These are phyloP conservation scores for Acidomyces sp. DNA, from an alignment of 495 filamentous ascomycete genomes.

Conservation along the genomic window DNA sequence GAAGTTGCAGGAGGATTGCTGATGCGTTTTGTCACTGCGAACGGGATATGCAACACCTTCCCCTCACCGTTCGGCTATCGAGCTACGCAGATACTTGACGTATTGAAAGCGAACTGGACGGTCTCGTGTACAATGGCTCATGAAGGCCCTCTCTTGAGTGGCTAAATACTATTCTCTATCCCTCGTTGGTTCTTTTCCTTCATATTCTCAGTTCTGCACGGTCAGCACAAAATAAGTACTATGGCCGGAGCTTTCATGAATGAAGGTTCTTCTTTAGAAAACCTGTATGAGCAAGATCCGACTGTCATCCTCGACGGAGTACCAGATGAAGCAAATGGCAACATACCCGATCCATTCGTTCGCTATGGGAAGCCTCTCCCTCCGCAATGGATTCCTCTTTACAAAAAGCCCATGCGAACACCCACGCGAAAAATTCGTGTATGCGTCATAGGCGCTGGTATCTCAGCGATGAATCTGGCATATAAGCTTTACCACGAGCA, in stretches of 20 bases:
- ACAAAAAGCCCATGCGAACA: constrained; percentile 20
- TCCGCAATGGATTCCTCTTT: constrained; percentile 15
- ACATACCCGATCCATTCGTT: constrained; percentile 5
- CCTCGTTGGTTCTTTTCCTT: neutral
- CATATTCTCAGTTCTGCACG: neutral
- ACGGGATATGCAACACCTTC: neutral
- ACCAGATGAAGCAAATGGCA: constrained; percentile 12
- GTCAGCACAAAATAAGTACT: no score
- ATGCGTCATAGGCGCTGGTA: constrained; percentile 24
- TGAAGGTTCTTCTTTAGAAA: constrained; percentile 6
- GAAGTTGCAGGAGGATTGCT: constrained; percentile 64
- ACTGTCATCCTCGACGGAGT: constrained; percentile 10
- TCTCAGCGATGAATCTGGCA: constrained; percentile 25
- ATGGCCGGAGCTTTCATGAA: constrained; percentile 14
- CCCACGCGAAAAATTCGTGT: constrained; percentile 23
- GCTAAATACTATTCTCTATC: neutral
- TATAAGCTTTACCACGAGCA: constrained; percentile 27
- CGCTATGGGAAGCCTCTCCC: constrained; percentile 14
- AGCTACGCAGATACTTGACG: neutral
- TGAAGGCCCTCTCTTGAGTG: neutral
- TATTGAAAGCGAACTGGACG: neutral
- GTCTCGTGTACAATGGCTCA: neutral
- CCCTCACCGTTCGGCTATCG: neutral
- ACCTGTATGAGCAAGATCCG: constrained; percentile 9
- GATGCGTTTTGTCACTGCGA: constrained; percentile 28